phyloP scores from a whole-genome alignment of 495 filamentous ascomycete species.

The Penicillium robsamsonii region DNA sequence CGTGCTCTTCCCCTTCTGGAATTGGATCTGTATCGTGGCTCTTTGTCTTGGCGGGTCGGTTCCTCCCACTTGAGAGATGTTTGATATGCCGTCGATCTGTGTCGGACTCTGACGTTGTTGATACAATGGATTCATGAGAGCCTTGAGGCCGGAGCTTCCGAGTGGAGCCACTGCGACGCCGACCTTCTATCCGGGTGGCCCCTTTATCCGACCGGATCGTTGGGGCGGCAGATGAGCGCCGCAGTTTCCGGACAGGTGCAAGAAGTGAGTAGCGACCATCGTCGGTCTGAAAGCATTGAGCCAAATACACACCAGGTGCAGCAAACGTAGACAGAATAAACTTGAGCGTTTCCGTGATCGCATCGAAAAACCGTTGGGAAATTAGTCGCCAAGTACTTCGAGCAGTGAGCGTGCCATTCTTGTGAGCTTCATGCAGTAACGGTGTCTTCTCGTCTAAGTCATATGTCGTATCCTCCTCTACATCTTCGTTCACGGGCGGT shows the following conservation, averaged over 20 bases:
- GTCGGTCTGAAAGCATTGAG: slow-evolving; percentile 77
- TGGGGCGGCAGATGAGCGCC: slow-evolving; percentile 36
- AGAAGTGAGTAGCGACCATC: slow-evolving; percentile 74
- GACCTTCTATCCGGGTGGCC: slow-evolving; percentile 25
- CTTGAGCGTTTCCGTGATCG: slow-evolving; percentile 64
- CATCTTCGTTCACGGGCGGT: slow-evolving; percentile 29
- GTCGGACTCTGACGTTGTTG: slow-evolving; percentile 52
- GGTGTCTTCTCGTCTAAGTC: slow-evolving; percentile 66
- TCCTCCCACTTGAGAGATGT: slow-evolving; percentile 26
- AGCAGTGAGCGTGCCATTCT: slow-evolving; percentile 56
- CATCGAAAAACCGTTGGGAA: slow-evolving; percentile 48
- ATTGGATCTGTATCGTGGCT: slow-evolving; percentile 36
- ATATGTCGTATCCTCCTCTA: slow-evolving; percentile 30
- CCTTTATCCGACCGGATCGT: slow-evolving; percentile 31
- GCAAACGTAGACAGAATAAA: slow-evolving; percentile 76
- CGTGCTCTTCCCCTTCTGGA: slow-evolving; percentile 39
- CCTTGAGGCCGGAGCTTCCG: slow-evolving; percentile 36
- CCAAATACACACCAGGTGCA: slow-evolving; percentile 74
- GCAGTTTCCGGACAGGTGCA: slow-evolving; percentile 57
- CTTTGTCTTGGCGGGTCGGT: slow-evolving; percentile 53
- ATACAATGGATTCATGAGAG: slow-evolving; percentile 41
- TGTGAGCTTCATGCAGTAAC: slow-evolving; percentile 44
- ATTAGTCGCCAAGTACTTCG: slow-evolving; percentile 46
- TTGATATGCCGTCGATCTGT: slow-evolving; percentile 33
- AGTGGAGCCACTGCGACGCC: slow-evolving; percentile 36